These are phyloP conservation scores for Metarhizium humberi DNA, from an alignment of 2,329 filamentous ascomycete genomes.

Conservation along the genomic window DNA sequence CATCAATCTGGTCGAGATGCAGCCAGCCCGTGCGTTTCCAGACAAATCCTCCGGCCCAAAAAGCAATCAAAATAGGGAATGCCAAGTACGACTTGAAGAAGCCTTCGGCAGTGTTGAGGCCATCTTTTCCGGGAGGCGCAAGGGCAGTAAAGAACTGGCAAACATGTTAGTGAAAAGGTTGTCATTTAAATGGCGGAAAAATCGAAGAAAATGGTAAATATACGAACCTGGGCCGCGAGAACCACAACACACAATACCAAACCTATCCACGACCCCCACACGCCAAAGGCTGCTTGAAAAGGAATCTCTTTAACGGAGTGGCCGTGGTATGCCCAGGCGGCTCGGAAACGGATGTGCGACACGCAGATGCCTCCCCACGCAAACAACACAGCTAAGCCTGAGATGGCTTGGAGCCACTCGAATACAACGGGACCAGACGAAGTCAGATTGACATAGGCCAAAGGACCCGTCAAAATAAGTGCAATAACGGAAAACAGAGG, in stretches of 20 bases:
- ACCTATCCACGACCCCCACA: conserved; percentile 54
- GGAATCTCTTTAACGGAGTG: conserved; percentile 55
- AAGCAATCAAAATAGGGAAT: conserved; percentile 40
- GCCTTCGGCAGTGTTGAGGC: conserved; percentile 29
- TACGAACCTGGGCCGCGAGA: conserved; percentile 36
- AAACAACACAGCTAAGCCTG: conserved; percentile 53
- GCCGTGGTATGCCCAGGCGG: conserved; percentile 48
- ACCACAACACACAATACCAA: conserved; percentile 45
- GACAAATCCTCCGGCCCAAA: conserved; percentile 47
- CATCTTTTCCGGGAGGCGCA: conserved; percentile 21
- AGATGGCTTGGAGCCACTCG: conserved; percentile 55
- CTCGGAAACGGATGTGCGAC: conserved; percentile 58
- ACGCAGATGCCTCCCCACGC: conserved; percentile 58
- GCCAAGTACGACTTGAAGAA: conserved; percentile 49
- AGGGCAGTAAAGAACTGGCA: conserved; percentile 38
- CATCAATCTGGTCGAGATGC: conserved; percentile 50
- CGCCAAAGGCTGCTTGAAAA: conserved; percentile 50
- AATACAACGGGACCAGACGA: conserved; percentile 44
- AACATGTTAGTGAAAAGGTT: background rate
- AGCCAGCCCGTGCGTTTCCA: conserved; percentile 59
- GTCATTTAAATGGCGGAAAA: background rate
- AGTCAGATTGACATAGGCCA: conserved; percentile 37
- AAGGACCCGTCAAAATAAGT: conserved; percentile 35
- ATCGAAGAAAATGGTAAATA: background rate
- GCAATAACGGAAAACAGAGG: conserved; percentile 36